Conservation (phyloP, 2,329 filamentous ascomycete species). For the Calonectria pseudoturangicola region DNA sequence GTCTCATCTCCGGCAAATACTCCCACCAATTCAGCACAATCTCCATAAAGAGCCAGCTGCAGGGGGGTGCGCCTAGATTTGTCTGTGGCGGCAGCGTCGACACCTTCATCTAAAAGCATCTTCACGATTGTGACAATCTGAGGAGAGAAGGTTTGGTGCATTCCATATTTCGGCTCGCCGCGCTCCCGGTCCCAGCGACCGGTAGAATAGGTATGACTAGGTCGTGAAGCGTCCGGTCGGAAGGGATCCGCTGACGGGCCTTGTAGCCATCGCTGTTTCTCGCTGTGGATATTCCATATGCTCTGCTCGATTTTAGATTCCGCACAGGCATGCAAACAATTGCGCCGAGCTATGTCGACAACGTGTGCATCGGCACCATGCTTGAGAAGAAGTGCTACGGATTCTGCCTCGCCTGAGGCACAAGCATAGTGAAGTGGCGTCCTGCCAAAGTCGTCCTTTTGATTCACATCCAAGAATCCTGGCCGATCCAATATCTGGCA, state of each 20-base stretch:
- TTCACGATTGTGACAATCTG: slow-evolving; percentile 33
- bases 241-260: slow-evolving; percentile 25
- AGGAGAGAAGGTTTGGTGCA: slow-evolving; percentile 2
- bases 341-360: slow-evolving; percentile 15
- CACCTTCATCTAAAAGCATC: slow-evolving; percentile 36
- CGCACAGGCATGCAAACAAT: slow-evolving; percentile 47
- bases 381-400: slow-evolving; percentile 40
- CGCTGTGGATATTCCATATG: slow-evolving; percentile 35
- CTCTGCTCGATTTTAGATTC: slow-evolving; percentile 35
- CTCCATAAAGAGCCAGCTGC: slow-evolving; percentile 40
- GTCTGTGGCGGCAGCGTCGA: slow-evolving; percentile 22
- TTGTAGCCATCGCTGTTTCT: slow-evolving; percentile 3
- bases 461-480: slow-evolving; percentile 32
- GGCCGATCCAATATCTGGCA: slow-evolving; percentile 30
- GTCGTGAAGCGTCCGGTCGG: neutral
- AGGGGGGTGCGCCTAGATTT: slow-evolving; percentile 28
- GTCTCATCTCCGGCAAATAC: slow-evolving; percentile 37
- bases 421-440: slow-evolving; percentile 50
- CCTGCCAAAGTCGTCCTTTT: slow-evolving; percentile 41
- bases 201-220: neutral
- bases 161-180: neutral
- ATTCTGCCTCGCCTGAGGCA: slow-evolving; percentile 46
- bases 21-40: slow-evolving; percentile 38
- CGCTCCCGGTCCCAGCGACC: neutral
- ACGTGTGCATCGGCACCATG: slow-evolving; percentile 33